Base-by-base conservation (phyloP, 805 yeast genomes). In the Kazachstania bromeliacearum region DNA sequence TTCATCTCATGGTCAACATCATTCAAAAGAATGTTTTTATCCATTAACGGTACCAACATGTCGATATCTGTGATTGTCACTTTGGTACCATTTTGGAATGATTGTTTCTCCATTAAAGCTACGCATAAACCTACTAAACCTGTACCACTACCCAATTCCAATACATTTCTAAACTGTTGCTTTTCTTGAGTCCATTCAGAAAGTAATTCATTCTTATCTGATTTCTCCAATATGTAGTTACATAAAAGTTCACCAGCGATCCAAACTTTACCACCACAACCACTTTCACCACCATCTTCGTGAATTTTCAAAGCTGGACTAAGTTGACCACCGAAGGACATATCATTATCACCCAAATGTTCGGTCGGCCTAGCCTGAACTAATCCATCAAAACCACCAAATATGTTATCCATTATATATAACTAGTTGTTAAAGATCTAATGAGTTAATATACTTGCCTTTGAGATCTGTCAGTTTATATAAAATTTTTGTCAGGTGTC, bases 181-280 rank as follows among this genome's bases (percentile, higher is more conserved):
- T 35, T 18, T 1, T 44, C 25, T 4, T 44, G 44, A 15, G 9
- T 5, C 40, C 24, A 35, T 13, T 30, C 12, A 14, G 33, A 24
- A 12, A 45, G 34, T 9, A 45, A 15, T 2, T 42, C 40, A 3
- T 39, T 33, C 7, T 29, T n/a, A 10, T 41, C 38, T 30, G 47
- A 45, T 26, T 53, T 49, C 29, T 58, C 62, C 2, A 64, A 35
- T 7, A 71, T 41, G 40, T 71, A 74, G 27, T 68, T 57, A 10
- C 76, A 63, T 14, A 74, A 55, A 31, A 73, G 55, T 37, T 73
- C 75, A 13, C 79, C 80, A 7, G 79, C 77, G 2, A 75, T 63
- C 80, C 80, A 74, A 4, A 74, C 60, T 39, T 71, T 68, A 3
- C 80, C 80, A n/a, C 80, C 80, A 51, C 79, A 75, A 2, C 80